phyloP scores from a whole-genome alignment of 345 rosid species.

The Cardamine chenopodiifolia region DNA sequence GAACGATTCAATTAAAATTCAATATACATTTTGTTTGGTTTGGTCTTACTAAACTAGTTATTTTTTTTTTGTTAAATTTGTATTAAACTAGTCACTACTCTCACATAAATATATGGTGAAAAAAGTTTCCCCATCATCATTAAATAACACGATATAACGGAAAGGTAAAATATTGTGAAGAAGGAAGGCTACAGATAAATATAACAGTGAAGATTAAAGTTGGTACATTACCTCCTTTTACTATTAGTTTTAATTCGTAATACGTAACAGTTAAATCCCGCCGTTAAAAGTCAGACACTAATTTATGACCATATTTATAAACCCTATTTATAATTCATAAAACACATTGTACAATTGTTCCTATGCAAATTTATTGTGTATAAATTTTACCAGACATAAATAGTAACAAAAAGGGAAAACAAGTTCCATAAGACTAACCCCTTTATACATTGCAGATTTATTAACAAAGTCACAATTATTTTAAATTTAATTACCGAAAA shows the following conservation, averaged over 20 bases:
- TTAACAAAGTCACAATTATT: not conserved
- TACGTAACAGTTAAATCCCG: constrained; percentile 33
- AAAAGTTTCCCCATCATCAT: constrained; percentile 2
- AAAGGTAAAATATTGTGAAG: constrained; percentile 15
- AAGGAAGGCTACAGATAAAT: constrained; percentile 21
- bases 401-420: constrained; percentile 25
- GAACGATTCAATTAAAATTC: not conserved
- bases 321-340: not conserved
- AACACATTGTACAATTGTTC: not conserved
- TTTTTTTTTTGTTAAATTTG: not conserved
- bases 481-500: not conserved
- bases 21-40: not conserved
- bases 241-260: constrained; percentile 6
- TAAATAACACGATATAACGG: constrained; percentile 16
- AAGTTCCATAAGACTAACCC: constrained; percentile 31
- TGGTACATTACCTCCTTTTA: not conserved
- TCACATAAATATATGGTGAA: not conserved
- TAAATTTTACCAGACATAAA: constrained; percentile 34
- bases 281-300: constrained; percentile 38
- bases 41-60: not conserved
- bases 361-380: constrained; percentile 28
- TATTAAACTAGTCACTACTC: not conserved
- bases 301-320: constrained; percentile 13
- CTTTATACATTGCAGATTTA: constrained; percentile 26
- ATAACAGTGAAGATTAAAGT: constrained; percentile 34